Evolutionary conservation across 1,284 basidiomycete species (phyloP).

Genomic region (Xanthoconium separans): DNA sequence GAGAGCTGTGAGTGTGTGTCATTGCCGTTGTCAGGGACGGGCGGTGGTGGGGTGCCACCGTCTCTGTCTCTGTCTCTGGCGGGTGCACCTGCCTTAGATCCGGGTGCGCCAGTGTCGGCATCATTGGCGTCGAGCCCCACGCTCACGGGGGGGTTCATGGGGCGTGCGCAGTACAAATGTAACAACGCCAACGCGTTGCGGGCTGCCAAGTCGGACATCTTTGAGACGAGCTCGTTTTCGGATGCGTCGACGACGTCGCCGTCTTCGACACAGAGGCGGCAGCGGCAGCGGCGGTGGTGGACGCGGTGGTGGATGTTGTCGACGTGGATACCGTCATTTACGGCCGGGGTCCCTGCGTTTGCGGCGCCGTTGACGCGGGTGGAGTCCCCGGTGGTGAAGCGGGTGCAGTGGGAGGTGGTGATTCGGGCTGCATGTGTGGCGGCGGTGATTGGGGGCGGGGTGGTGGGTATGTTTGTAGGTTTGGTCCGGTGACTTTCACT

Average conservation of each 20-base stretch:
- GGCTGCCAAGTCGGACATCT: background rate
- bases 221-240: slow-evolving; percentile 7
- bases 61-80: background rate
- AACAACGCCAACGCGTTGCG: slow-evolving; percentile 11
- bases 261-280: no score
- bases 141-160: slow-evolving; percentile 11
- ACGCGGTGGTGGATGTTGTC: slow-evolving; percentile 16
- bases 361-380: slow-evolving; percentile 65
- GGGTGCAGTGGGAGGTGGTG: slow-evolving; percentile 77
- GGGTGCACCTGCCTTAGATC: background rate
- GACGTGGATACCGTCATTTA: slow-evolving; percentile 45
- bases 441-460: slow-evolving; percentile 18
- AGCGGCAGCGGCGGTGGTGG: background rate
- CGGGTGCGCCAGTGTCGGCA: background rate
- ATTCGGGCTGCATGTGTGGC: slow-evolving; percentile 41
- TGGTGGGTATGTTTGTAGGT: slow-evolving; percentile 22
- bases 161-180: slow-evolving; percentile 33
- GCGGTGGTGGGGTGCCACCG: background rate
- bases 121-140: slow-evolving; percentile 5
- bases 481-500: slow-evolving; percentile 20
- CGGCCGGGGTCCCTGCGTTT: slow-evolving; percentile 63
- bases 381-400: slow-evolving; percentile 64
- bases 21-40: background rate
- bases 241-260: background rate
- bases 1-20: background rate